Evolutionary conservation across 495 filamentous ascomycete genomes (phyloP), one percentile per base, ranked within the genome.

Genomic region (Melanomma pulvis-pyrius): DNA sequence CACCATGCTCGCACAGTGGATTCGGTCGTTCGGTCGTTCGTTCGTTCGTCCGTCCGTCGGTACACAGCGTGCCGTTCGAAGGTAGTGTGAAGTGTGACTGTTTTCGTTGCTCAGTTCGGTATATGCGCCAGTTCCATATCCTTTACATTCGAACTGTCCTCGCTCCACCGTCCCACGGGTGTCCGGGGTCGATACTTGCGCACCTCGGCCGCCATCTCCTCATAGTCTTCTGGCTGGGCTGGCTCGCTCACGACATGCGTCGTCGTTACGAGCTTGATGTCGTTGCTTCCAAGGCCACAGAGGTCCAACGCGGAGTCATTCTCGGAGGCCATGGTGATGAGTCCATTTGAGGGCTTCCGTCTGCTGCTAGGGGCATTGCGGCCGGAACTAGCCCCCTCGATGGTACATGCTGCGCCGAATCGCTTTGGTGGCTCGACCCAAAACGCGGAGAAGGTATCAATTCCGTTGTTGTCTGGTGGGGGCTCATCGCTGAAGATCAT

Each of bases 381-480:
- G 1, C 25, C n/a, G 39, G 36, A 22, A 26, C 26, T 6, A 22
- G 32, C 25, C 1, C 62, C 63, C 61, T 70, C 67, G 49, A 69
- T 63, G 21, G 50, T 68, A 3, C 49, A 52, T 6, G 57, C 57
- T n/a, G 34, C 66, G 48, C 71, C 67, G 32, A 73, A 70, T 1
- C 71, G 67, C 36, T 62, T 67, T 19, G 30, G 22, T 19, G 61
- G 49, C 7, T 46, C 46, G 29, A 56, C 44, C 67, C 67, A 73
- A 59, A 73, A 67, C 8, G 62, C 63, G n/a, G 50, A 51, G 63
- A 73, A 73, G 24, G 71, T 73, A 53, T 73, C 71, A 12, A 73
- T 56, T 12, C 71, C 71, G 28, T 63, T 56, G 28, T 61, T 46
- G 26, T 73, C 71, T 8, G 67, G 34, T 11, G 71, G 71, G 5